These are phyloP conservation scores for Gastrolobium bilobum DNA, from an alignment of 306 rosid species.

Conservation along the genomic window DNA sequence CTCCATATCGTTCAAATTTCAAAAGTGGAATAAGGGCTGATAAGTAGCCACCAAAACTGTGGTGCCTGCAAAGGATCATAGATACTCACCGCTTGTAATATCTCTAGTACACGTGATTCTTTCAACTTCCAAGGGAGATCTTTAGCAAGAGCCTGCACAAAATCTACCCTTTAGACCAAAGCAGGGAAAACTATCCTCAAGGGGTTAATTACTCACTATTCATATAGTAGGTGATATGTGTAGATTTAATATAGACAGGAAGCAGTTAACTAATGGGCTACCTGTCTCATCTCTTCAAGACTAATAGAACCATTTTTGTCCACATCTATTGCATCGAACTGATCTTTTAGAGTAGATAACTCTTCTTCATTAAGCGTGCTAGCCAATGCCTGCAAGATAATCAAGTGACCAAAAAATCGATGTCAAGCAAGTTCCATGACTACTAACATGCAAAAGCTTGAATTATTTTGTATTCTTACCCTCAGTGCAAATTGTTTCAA, in stretches of 20 bases:
- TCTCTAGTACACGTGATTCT: conserved; percentile 89
- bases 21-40: background rate
- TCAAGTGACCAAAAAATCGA: conserved; percentile 38
- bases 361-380: conserved; percentile 92
- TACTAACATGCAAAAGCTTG: conserved; percentile 38
- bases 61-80: conserved; percentile 42
- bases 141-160: conserved; percentile 95
- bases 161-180: conserved; percentile 50
- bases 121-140: conserved; percentile 98
- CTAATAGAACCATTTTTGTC: conserved; percentile 97
- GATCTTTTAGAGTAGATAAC: conserved; percentile 90
- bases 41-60: conserved; percentile 25
- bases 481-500: conserved; percentile 97
- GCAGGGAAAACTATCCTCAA: conserved; percentile 32
- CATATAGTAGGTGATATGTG: conserved; percentile 10
- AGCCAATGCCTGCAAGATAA: conserved; percentile 86
- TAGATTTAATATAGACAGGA: conserved; percentile 13
- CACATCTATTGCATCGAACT: conserved; percentile 96
- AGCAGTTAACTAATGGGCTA: conserved; percentile 46
- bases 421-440: conserved; percentile 32
- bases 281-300: conserved; percentile 99
- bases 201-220: background rate
- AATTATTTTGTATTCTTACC: conserved; percentile 62
- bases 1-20: conserved; percentile 18
- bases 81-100: conserved; percentile 87